These are phyloP conservation scores for Melaleuca quinquenervia DNA, from an alignment of 345 rosid genomes.

Conservation along the genomic window DNA sequence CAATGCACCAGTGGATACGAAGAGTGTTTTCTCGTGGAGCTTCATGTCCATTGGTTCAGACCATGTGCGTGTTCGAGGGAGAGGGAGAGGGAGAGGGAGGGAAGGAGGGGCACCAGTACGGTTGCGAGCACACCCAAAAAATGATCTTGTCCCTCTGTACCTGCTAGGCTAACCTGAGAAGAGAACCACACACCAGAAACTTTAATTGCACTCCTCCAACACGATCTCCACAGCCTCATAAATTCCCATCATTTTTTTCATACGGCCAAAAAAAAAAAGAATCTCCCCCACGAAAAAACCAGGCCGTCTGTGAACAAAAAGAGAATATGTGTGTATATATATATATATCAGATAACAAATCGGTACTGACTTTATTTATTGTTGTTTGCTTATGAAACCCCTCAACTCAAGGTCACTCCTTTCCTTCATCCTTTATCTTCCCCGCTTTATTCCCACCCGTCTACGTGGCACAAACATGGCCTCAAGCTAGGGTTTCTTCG, in stretches of 20 bases:
- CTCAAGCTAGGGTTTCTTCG: background rate
- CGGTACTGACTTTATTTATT: background rate
- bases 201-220: conserved; percentile 3
- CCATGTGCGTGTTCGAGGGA: background rate
- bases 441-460: background rate
- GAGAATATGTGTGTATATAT: background rate
- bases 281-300: background rate
- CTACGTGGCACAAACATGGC: background rate
- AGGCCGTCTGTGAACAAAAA: background rate
- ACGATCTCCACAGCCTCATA: conserved; percentile 43
- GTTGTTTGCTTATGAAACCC: background rate
- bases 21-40: background rate
- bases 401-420: background rate
- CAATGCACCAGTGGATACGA: background rate
- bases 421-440: background rate
- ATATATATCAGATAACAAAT: background rate
- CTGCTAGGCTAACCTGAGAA: conserved; percentile 37
- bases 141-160: conserved; percentile 27
- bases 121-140: background rate
- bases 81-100: conserved; percentile 3
- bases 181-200: conserved; percentile 53
- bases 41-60: background rate
- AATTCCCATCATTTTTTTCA: conserved; percentile 9
- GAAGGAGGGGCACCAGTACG: conserved; percentile 26
- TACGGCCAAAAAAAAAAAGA: background rate